Evolutionary conservation across 768 basidiomycete species (phyloP).

Genomic region (Suillus variegatus): DNA sequence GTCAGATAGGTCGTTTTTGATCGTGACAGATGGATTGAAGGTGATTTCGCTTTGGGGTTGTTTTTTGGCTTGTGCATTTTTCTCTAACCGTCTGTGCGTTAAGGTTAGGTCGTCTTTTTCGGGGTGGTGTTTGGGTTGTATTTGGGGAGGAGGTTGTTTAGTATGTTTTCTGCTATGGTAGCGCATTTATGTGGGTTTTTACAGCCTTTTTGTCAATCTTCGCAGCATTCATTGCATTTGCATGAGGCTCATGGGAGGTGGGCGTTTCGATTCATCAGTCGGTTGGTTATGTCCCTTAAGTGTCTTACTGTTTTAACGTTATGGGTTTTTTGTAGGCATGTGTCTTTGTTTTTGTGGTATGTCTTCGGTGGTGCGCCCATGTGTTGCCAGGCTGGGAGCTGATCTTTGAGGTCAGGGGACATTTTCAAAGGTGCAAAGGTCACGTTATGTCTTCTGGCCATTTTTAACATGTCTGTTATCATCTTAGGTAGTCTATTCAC

Average conservation of each 20-base stretch:
- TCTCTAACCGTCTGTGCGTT: slow-evolving; percentile 6
- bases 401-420: background rate
- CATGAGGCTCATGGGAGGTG: background rate
- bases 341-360: background rate
- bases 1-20: fast-evolving
- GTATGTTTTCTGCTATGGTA: background rate
- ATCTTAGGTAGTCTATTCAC: background rate
- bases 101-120: slow-evolving; percentile 2
- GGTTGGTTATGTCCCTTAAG: background rate
- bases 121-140: background rate
- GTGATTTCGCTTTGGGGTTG: background rate
- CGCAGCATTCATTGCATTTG: background rate
- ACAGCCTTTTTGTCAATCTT: background rate
- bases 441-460: slow-evolving; percentile 1
- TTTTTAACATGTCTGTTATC: background rate
- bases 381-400: background rate
- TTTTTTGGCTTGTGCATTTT: background rate
- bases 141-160: background rate
- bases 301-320: background rate
- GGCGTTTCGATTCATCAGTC: background rate
- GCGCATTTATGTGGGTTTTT: background rate
- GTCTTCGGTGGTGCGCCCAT: background rate
- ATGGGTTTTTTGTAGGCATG: background rate
- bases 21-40: slow-evolving; percentile 5
- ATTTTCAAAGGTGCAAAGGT: background rate